Conservation (phyloP, 2,329 filamentous ascomycete genomes). For the Sporothrix phasma region DNA sequence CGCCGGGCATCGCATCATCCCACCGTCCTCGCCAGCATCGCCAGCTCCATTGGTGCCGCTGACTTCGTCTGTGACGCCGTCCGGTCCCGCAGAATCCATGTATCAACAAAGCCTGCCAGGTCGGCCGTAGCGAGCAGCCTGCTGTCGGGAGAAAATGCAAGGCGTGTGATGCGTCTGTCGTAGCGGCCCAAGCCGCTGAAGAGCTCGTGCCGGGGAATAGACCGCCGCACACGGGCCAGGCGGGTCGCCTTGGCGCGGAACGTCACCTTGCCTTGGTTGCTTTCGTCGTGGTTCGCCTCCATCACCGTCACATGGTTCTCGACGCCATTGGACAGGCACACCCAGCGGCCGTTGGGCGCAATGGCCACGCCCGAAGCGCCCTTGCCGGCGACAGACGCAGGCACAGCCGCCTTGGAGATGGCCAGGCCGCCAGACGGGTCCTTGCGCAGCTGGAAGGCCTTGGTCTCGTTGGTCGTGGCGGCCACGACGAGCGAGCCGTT, state of each 20-base stretch:
- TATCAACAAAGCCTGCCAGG: conserved; percentile 76
- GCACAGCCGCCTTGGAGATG: conserved; percentile 60
- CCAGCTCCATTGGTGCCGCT: conserved; percentile 21
- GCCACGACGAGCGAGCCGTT: conserved; percentile 68
- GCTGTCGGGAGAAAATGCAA: conserved; percentile 72
- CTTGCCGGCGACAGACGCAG: conserved; percentile 42
- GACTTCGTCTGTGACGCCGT: conserved; percentile 28
- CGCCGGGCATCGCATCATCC: conserved; percentile 21
- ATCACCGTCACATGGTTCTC: conserved; percentile 32
- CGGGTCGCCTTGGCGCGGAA: conserved; percentile 38
- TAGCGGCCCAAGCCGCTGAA: conserved; percentile 66
- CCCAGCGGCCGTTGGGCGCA: conserved; percentile 60
- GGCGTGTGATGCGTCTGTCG: conserved; percentile 61
- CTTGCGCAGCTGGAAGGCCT: conserved; percentile 60
- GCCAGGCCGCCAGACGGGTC: conserved; percentile 45
- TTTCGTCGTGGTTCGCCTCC: conserved; percentile 27
- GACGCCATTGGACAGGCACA: conserved; percentile 37
- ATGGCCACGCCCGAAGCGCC: conserved; percentile 63
- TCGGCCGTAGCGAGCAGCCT: conserved; percentile 70
- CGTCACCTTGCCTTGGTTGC: conserved; percentile 22
- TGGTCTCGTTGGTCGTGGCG: conserved; percentile 63
- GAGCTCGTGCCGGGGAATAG: conserved; percentile 43
- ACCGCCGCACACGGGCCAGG: conserved; percentile 34
- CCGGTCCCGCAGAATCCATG: conserved; percentile 61
- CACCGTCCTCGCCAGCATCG: conserved; percentile 13